Percentiles rank a stretch among this genome's conserved stretches.
Evolutionary conservation across 2,329 filamentous ascomycete species (phyloP).

Genomic region (Hymenoscyphus albidus): DNA sequence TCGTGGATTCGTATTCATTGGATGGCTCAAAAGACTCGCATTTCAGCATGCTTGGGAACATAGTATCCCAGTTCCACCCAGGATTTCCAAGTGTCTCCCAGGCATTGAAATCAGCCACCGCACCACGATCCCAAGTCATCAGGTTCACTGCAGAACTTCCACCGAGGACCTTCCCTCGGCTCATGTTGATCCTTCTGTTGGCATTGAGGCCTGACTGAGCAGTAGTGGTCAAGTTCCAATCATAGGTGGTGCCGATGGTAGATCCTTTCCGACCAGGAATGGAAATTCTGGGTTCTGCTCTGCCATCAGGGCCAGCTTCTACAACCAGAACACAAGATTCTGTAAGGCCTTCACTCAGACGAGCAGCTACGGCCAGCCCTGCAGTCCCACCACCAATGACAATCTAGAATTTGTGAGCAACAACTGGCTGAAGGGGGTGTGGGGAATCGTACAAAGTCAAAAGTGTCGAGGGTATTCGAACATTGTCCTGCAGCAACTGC

Average conservation of each 20-base stretch:
- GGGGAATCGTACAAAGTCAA: slow-evolving; percentile 7
- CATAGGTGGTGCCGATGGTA: slow-evolving; percentile 38
- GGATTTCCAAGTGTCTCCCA: slow-evolving; percentile 42
- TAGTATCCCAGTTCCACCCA: slow-evolving; percentile 41
- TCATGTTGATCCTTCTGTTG: slow-evolving; percentile 20
- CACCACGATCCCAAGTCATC: slow-evolving; percentile 26
- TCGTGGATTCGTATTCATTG: slow-evolving; percentile 18
- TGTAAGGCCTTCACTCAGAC: slow-evolving; percentile 39
- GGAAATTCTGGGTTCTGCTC: slow-evolving; percentile 36
- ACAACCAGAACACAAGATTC: slow-evolving; percentile 35
- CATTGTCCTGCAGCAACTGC: slow-evolving; percentile 1
- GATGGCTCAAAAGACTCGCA: slow-evolving; percentile 19
- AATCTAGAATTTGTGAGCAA: slow-evolving; percentile 26
- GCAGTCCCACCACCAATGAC: slow-evolving; percentile 45
- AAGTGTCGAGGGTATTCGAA: slow-evolving; percentile 5
- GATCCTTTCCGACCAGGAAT: slow-evolving; percentile 37
- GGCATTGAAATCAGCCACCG: slow-evolving; percentile 34
- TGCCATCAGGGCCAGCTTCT: slow-evolving; percentile 29
- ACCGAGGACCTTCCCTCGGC: slow-evolving; percentile 29
- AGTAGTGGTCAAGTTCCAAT: slow-evolving; percentile 40
- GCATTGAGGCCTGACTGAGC: slow-evolving; percentile 35
- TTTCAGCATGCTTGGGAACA: slow-evolving; percentile 30
- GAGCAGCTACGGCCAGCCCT: slow-evolving; percentile 41
- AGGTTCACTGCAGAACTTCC: slow-evolving; percentile 37
- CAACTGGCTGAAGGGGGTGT: not conserved